A percentile compares a stretch with the other conserved stretches of the same genome.
Evolutionary conservation across 305 asterid species (phyloP).

Genomic region (Fraxinus xanthoxyloides): DNA sequence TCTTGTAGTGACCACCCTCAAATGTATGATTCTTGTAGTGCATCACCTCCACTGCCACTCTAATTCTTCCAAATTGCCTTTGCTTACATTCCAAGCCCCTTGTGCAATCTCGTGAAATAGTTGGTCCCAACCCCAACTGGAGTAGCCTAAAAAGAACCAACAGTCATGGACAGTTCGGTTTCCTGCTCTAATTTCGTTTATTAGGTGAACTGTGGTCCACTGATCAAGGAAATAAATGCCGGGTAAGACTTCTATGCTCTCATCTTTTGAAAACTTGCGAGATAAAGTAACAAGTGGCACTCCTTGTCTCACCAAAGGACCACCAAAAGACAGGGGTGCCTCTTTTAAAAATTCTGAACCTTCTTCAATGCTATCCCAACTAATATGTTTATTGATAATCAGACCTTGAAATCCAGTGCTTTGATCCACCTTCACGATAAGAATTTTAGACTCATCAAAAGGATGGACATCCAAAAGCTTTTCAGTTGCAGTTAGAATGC

Average conservation of each 20-base stretch:
- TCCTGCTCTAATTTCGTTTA: slow-evolving; percentile 58
- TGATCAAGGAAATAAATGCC: slow-evolving; percentile 59
- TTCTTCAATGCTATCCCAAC: slow-evolving; percentile 73
- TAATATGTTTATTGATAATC: slow-evolving; percentile 67
- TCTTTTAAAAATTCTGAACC: slow-evolving; percentile 49
- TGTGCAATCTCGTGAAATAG: slow-evolving; percentile 70
- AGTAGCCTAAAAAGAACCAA: slow-evolving; percentile 82
- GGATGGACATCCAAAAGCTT: slow-evolving; percentile 65
- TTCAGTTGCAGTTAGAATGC: slow-evolving; percentile 67
- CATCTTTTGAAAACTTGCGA: slow-evolving; percentile 34
- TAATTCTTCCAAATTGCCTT: slow-evolving; percentile 42
- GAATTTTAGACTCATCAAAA: slow-evolving; percentile 68
- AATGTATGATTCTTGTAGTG: neutral
- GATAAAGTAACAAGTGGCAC: slow-evolving; percentile 76
- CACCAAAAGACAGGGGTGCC: slow-evolving; percentile 80
- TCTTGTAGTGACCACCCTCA: neutral
- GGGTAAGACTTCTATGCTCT: slow-evolving; percentile 48
- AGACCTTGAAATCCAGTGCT: slow-evolving; percentile 66
- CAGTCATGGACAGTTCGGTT: slow-evolving; percentile 51
- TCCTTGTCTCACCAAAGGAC: slow-evolving; percentile 74
- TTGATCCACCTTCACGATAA: slow-evolving; percentile 63
- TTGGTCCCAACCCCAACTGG: slow-evolving; percentile 88
- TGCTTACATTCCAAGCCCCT: slow-evolving; percentile 85
- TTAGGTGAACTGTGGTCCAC: slow-evolving; percentile 35
- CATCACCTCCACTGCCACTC: slow-evolving; percentile 53